Evolutionary conservation across 176 grass and related monocot species (phyloP).

Genomic region (Areca catechu): DNA sequence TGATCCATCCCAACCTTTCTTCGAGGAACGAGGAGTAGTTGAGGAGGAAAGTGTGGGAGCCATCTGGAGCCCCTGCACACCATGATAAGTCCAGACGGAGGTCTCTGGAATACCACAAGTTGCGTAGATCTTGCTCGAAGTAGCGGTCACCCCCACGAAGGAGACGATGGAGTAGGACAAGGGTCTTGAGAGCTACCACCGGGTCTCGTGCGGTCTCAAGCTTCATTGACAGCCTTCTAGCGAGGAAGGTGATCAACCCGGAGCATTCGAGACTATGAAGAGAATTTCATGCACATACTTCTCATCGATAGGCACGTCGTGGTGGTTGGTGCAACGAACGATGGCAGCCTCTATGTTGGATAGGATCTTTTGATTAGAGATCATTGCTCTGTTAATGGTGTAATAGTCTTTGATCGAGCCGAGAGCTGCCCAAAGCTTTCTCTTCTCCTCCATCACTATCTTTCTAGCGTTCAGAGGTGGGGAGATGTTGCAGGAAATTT

Average conservation of each 20-base stretch:
- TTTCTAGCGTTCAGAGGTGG: too few relatives aligned
- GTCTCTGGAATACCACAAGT: conserved; percentile 50
- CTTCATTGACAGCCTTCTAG: conserved; percentile 55
- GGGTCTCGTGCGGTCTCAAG: conserved; percentile 42
- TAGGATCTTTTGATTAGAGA: conserved; percentile 41
- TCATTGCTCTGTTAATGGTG: conserved; percentile 2
- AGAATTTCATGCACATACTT: conserved; percentile 75
- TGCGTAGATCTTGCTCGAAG: conserved; percentile 75
- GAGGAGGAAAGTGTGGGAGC: conserved; percentile 44
- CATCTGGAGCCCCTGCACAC: conserved; percentile 22
- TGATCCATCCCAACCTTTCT: conserved; percentile 77
- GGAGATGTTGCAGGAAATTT: too few relatives aligned
- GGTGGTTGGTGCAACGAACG: conserved; percentile 44
- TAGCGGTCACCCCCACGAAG: conserved; percentile 81
- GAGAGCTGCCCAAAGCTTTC: conserved; percentile 63
- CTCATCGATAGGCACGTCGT: conserved; percentile 25
- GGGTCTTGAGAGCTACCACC: conserved; percentile 39
- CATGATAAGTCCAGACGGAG: conserved; percentile 35
- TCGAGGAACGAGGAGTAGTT: conserved; percentile 67
- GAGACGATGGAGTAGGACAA: conserved; percentile 79
- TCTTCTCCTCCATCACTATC: conserved; percentile 70
- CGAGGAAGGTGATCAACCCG: conserved; percentile 85
- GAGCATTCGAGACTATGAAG: conserved; percentile 83
- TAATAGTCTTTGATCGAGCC: conserved; percentile 62
- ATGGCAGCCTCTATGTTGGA: conserved; percentile 59